Conservation (phyloP, 2,329 filamentous ascomycete species). For the Colletotrichum sansevieriae region DNA sequence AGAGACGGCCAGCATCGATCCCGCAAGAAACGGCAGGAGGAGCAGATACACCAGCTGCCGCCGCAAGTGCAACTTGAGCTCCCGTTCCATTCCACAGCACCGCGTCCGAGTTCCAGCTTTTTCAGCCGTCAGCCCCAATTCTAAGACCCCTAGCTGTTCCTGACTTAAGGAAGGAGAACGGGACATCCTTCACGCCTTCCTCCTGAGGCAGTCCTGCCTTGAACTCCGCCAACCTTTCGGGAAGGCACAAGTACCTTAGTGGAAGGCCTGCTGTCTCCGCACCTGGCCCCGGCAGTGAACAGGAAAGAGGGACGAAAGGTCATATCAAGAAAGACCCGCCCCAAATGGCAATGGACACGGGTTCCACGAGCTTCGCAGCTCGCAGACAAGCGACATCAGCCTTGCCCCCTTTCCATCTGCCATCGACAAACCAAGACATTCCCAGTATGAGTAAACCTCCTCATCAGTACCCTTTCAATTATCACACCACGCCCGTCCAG, state of each 20-base stretch:
- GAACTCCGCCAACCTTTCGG: constrained; percentile 8
- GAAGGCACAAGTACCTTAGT: constrained; percentile 3
- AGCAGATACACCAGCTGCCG: constrained; percentile 1
- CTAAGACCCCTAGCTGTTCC: constrained; percentile 30
- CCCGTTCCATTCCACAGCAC: constrained; percentile 25
- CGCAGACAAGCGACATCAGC: constrained; percentile 77
- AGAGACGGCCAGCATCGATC: neutral
- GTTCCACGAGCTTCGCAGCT: constrained; percentile 74
- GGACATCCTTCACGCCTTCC: neutral
- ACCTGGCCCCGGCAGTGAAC: neutral
- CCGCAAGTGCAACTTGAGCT: neutral
- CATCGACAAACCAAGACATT: constrained; percentile 66
- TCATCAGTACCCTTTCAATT: constrained; percentile 42
- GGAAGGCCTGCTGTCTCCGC: neutral
- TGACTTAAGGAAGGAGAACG: constrained; percentile 7
- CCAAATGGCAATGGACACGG: constrained; percentile 39
- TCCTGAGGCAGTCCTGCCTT: neutral
- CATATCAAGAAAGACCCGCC: constrained; percentile 5
- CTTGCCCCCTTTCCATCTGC: constrained; percentile 78
- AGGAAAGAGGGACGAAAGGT: constrained; percentile 33
- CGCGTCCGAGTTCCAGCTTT: constrained; percentile 22
- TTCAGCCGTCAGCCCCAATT: constrained; percentile 41
- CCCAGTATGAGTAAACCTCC: constrained; percentile 55
- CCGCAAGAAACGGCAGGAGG: constrained; percentile 2
- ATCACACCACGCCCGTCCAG: constrained; percentile 27